Evolutionary conservation across 805 yeast species (phyloP).

Genomic region (Cyberlindnera amylophila): DNA sequence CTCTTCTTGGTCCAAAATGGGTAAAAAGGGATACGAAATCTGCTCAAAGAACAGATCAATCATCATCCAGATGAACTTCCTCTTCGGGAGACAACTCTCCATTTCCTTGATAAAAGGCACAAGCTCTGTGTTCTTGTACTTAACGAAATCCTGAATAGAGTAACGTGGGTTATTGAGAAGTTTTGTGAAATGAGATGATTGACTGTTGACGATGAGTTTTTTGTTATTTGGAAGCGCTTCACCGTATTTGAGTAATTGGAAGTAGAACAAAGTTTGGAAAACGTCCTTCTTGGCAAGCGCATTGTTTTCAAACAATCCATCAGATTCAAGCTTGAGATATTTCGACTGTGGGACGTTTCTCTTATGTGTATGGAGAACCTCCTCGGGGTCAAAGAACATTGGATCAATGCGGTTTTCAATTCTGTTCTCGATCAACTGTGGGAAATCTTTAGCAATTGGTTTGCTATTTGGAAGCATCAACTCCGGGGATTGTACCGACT

Average conservation of each 20-base stretch:
- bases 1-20: constrained; percentile 53
- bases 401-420: constrained; percentile 18
- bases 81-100: constrained; percentile 46
- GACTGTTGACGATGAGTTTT: constrained; percentile 1
- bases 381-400: constrained; percentile 10
- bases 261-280: constrained; percentile 13
- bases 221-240: constrained; percentile 4
- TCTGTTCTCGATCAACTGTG: not conserved
- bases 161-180: constrained; percentile 17
- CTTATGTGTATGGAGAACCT: constrained; percentile 15
- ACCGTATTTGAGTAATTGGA: constrained; percentile 13
- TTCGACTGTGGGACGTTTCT: constrained; percentile 15
- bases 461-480: not conserved
- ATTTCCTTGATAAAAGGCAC: constrained; percentile 23
- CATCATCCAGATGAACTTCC: constrained; percentile 51
- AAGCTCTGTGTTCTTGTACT: constrained; percentile 16
- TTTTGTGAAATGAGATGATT: constrained; percentile 12
- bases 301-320: constrained; percentile 22
- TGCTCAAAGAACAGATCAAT: constrained; percentile 45
- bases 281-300: constrained; percentile 20
- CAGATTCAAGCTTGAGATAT: constrained; percentile 13
- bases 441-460: not conserved
- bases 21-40: constrained; percentile 52
- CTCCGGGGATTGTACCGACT: not conserved
- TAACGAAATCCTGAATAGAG: constrained; percentile 18